Conservation (phyloP, 768 basidiomycete species). For the Pleurotus djamor region DNA sequence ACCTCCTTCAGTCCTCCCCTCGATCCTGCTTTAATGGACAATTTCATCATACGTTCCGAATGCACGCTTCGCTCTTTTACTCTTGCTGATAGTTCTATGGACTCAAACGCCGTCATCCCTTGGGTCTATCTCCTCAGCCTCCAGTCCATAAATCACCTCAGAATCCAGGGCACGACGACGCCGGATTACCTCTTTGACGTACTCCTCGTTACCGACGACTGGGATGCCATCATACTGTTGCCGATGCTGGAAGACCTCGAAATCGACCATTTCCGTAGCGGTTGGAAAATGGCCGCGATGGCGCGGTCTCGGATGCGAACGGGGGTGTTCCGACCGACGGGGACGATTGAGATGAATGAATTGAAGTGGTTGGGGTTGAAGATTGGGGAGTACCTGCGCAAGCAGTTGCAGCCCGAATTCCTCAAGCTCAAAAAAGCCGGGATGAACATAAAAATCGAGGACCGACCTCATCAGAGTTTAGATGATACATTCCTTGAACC, state of each 20-base stretch:
- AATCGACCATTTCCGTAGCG: background rate
- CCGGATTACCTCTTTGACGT: background rate
- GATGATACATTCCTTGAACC: background rate
- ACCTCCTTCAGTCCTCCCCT: background rate
- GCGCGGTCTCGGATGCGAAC: background rate
- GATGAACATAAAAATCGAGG: background rate
- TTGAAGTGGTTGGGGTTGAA: background rate
- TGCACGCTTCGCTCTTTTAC: slow-evolving; percentile 3
- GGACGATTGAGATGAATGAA: background rate
- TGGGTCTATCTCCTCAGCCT: background rate
- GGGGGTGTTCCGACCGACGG: background rate
- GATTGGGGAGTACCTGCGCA: background rate
- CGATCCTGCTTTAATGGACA: background rate
- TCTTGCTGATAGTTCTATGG: background rate
- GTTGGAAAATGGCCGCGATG: background rate
- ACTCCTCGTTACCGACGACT: background rate
- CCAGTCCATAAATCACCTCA: background rate
- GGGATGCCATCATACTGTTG: background rate
- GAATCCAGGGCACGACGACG: background rate
- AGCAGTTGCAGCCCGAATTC: background rate
- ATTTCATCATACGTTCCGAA: background rate
- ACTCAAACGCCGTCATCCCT: background rate
- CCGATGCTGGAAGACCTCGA: background rate
- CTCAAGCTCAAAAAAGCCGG: background rate
- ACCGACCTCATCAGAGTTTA: background rate